phyloP scores from a whole-genome alignment of 2,329 filamentous ascomycete genomes.

The Ophiostoma triangulosporum region DNA sequence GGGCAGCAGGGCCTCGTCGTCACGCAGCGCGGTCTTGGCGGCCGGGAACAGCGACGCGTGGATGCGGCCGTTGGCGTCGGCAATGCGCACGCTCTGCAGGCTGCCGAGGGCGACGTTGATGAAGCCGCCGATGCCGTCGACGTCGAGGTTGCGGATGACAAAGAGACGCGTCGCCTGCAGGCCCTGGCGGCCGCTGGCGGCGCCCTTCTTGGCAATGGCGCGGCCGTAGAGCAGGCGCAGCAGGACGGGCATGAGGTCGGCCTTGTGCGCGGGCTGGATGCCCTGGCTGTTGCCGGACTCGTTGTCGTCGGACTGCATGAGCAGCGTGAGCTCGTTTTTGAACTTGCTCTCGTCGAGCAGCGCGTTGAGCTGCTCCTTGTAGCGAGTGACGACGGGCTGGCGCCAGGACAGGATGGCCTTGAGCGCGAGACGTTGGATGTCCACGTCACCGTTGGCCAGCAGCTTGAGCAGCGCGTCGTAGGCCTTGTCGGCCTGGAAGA shows the following conservation, averaged over 20 bases:
- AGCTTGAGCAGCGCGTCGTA: conserved; percentile 61
- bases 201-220: conserved; percentile 69
- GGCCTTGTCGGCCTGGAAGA: conserved; percentile 67
- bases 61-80: conserved; percentile 29
- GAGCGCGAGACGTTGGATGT: conserved; percentile 74
- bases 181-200: conserved; percentile 63
- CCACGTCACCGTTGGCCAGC: conserved; percentile 75
- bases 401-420: conserved; percentile 88
- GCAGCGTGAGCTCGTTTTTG: conserved; percentile 82
- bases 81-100: conserved; percentile 46
- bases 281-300: conserved; percentile 23
- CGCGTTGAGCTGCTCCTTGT: conserved; percentile 75
- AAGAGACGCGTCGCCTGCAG: conserved; percentile 71
- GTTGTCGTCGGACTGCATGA: conserved; percentile 45
- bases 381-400: conserved; percentile 56
- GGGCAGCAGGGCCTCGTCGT: conserved; percentile 31
- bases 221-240: conserved; percentile 81
- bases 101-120: conserved; percentile 68
- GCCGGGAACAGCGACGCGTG: conserved; percentile 38
- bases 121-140: conserved; percentile 66
- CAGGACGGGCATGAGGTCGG: conserved; percentile 69
- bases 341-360: conserved; percentile 84
- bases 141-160: conserved; percentile 62
- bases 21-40: neutral
- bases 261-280: conserved; percentile 60